These are phyloP conservation scores for Xylaria acuta DNA, from an alignment of 495 filamentous ascomycete genomes.

Conservation along the genomic window DNA sequence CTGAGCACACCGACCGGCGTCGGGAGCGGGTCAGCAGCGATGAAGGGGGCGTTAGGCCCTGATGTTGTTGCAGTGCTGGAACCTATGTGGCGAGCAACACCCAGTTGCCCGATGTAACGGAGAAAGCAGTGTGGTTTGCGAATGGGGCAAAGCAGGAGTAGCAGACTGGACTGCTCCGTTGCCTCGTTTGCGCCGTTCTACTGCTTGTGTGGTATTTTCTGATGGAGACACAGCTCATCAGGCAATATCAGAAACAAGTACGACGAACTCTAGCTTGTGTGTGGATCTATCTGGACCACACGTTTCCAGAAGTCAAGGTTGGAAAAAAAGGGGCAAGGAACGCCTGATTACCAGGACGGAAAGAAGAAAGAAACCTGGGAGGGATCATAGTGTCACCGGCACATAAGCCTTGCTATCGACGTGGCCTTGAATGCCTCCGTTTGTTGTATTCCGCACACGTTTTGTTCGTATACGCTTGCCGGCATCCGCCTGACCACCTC, in stretches of 20 bases:
- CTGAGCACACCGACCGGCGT: slow-evolving; percentile 46
- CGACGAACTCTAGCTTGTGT: background rate
- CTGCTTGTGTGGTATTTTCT: background rate
- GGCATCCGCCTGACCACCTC: background rate
- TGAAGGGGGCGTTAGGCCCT: slow-evolving; percentile 43
- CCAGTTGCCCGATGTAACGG: slow-evolving; percentile 49
- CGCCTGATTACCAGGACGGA: background rate
- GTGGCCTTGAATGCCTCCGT: background rate
- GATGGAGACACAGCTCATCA: background rate
- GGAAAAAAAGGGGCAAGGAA: background rate
- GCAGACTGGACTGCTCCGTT: slow-evolving; percentile 17
- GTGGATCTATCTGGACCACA: background rate
- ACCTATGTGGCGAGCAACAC: slow-evolving; percentile 22
- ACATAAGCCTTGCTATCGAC: background rate
- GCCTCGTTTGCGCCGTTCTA: slow-evolving; percentile 21
- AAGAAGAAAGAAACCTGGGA: background rate
- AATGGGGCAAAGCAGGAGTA: background rate
- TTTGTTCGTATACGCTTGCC: background rate
- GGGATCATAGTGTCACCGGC: background rate
- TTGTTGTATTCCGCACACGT: background rate
- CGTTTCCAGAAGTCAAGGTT: background rate
- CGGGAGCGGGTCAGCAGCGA: slow-evolving; percentile 55
- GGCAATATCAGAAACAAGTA: background rate
- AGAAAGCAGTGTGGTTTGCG: slow-evolving; percentile 25
- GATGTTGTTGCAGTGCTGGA: slow-evolving; percentile 25